Conservation (phyloP, 1,284 basidiomycete species). For the Tilletia horrida region DNA sequence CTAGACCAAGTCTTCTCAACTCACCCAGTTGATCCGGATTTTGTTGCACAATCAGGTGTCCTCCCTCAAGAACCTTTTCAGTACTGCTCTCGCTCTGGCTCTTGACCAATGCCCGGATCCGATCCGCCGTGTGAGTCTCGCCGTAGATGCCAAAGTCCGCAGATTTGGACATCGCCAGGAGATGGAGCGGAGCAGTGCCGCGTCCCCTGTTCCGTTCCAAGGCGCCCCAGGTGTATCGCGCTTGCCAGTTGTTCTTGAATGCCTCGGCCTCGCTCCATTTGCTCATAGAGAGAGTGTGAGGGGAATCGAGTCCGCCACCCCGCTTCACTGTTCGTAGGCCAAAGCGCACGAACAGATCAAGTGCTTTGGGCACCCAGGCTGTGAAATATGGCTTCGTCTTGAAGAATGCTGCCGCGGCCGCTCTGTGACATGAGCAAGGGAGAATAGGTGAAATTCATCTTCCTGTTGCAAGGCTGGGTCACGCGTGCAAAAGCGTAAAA, state of each 20-base stretch:
- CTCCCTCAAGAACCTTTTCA: constrained; percentile 23
- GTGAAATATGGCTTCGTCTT: constrained; percentile 67
- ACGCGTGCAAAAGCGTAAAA: constrained; percentile 21
- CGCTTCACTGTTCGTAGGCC: constrained; percentile 58
- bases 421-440: constrained; percentile 56
- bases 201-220: constrained; percentile 24
- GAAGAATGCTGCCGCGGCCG: constrained; percentile 56
- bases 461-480: neutral
- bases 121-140: neutral
- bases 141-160: constrained; percentile 23
- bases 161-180: constrained; percentile 29
- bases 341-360: constrained; percentile 68
- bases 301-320: constrained; percentile 28
- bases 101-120: neutral
- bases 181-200: constrained; percentile 16
- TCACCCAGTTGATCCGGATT: constrained; percentile 30
- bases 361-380: constrained; percentile 68
- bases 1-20: neutral
- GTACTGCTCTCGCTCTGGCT: neutral
- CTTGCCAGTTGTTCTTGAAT: constrained; percentile 33
- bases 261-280: constrained; percentile 47
- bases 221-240: constrained; percentile 23
- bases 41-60: constrained; percentile 47
- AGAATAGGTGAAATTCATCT: constrained; percentile 62
- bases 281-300: constrained; percentile 37